phyloP scores from a whole-genome alignment of 495 filamentous ascomycete genomes.

The Podospora tetraspora region DNA sequence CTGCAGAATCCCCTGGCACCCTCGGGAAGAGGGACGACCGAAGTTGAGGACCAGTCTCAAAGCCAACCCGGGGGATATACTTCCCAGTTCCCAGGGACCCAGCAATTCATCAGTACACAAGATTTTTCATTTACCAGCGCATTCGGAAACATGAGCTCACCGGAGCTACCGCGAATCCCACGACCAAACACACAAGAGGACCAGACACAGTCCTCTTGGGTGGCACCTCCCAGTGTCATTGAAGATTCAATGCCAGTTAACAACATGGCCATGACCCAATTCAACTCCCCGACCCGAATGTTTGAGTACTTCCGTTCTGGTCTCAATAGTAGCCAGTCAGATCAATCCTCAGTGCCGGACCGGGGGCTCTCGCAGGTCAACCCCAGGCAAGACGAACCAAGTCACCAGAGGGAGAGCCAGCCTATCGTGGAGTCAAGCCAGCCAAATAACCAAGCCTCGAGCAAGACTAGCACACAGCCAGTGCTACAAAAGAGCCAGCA shows the following conservation, averaged over 20 bases:
- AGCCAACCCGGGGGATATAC: not conserved
- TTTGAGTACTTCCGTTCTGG: slow-evolving; percentile 37
- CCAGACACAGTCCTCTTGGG: slow-evolving; percentile 28
- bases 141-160: slow-evolving; percentile 41
- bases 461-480: no score
- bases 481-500: not conserved
- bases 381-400: not conserved
- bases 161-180: slow-evolving; percentile 21
- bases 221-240: slow-evolving; percentile 36
- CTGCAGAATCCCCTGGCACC: no score
- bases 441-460: no score
- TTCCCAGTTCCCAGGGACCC: not conserved
- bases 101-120: slow-evolving; percentile 6
- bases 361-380: not conserved
- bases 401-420: not conserved
- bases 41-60: not conserved
- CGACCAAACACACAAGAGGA: slow-evolving; percentile 1
- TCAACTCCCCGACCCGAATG: slow-evolving; percentile 38
- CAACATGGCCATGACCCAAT: slow-evolving; percentile 20
- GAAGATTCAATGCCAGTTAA: slow-evolving; percentile 39
- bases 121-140: slow-evolving; percentile 43
- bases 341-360: not conserved
- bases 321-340: slow-evolving; percentile 26
- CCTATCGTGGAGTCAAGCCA: not conserved
- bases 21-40: no score